Percentiles rank a stretch among this genome's conserved stretches.
These are phyloP conservation scores for Scopulariopsis brevicaulis DNA, from an alignment of 2,329 filamentous ascomycete genomes.

Conservation along the genomic window DNA sequence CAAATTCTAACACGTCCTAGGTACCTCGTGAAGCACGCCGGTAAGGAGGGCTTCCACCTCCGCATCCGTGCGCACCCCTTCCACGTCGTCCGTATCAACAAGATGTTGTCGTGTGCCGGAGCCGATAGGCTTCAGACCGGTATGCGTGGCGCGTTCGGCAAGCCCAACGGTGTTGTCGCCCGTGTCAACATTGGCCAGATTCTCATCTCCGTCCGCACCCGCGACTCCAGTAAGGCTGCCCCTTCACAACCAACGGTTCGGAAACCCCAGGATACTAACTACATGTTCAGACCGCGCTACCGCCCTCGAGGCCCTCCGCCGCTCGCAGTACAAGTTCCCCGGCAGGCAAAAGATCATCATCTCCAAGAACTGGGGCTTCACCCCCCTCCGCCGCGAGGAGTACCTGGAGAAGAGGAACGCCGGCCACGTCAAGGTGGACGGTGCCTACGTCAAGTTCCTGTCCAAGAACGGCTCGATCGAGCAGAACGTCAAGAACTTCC, in stretches of 20 bases:
- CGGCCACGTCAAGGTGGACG: slow-evolving; percentile 90
- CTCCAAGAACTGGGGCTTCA: slow-evolving; percentile 99
- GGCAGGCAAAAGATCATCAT: slow-evolving; percentile 99
- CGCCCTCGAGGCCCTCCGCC: slow-evolving; percentile 96
- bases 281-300: slow-evolving; percentile 61
- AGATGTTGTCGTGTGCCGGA: slow-evolving; percentile 99
- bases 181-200: slow-evolving; percentile 99
- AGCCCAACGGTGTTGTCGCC: slow-evolving; percentile 97
- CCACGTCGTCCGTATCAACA: slow-evolving; percentile 99
- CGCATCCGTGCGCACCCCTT: slow-evolving; percentile 88
- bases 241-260: neutral
- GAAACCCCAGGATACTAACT: neutral
- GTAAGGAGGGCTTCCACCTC: slow-evolving; percentile 66
- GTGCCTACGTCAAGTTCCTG: slow-evolving; percentile 99
- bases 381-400: slow-evolving; percentile 92
- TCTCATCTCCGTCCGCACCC: slow-evolving; percentile 91
- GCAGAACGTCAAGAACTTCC: slow-evolving; percentile 90
- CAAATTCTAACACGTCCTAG: neutral
- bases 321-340: slow-evolving; percentile 99
- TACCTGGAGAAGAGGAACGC: slow-evolving; percentile 92
- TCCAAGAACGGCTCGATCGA: slow-evolving; percentile 80
- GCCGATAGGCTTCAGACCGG: slow-evolving; percentile 99
- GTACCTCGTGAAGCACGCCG: slow-evolving; percentile 61
- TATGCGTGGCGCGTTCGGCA: slow-evolving; percentile 99
- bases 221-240: slow-evolving; percentile 67